Evolutionary conservation across 148 eudicot genomes (phyloP).

Genomic region (Rhododendron williamsianum): DNA sequence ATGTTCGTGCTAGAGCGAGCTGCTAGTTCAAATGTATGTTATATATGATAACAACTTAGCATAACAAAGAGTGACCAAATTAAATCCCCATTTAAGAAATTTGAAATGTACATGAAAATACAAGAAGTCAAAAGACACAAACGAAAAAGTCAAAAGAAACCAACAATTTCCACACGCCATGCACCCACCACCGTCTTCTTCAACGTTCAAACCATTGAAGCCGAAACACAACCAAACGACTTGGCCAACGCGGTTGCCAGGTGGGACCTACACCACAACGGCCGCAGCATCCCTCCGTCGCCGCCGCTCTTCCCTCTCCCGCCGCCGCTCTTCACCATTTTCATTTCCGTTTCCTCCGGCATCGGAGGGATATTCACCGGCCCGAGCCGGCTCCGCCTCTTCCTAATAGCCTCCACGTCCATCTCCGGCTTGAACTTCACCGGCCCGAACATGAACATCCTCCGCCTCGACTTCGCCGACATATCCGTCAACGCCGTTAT

Average conservation of each 20-base stretch:
- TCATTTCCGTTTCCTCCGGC: neutral
- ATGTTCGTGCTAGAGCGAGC: no score
- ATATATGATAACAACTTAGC: no score
- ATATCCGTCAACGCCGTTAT: constrained; percentile 25
- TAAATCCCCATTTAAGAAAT: no score
- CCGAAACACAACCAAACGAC: constrained; percentile 22
- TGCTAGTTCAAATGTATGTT: no score
- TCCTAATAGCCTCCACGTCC: constrained; percentile 26
- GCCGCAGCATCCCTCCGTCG: neutral
- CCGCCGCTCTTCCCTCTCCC: neutral
- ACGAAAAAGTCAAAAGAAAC: neutral
- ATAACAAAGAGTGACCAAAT: no score
- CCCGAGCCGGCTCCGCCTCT: constrained; percentile 18
- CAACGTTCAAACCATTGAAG: neutral
- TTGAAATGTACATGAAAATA: neutral
- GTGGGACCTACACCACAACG: constrained; percentile 20
- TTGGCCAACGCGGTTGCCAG: constrained; percentile 21
- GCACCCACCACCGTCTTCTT: neutral
- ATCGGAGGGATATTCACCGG: constrained; percentile 2
- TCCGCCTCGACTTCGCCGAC: constrained; percentile 23
- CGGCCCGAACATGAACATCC: constrained; percentile 36
- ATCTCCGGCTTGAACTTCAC: constrained; percentile 42
- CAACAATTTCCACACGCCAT: neutral
- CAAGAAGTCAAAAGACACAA: neutral
- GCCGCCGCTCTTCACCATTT: neutral